phyloP scores from a whole-genome alignment of 352 stramenopile genomes.

The Globisporangium barbulae region DNA sequence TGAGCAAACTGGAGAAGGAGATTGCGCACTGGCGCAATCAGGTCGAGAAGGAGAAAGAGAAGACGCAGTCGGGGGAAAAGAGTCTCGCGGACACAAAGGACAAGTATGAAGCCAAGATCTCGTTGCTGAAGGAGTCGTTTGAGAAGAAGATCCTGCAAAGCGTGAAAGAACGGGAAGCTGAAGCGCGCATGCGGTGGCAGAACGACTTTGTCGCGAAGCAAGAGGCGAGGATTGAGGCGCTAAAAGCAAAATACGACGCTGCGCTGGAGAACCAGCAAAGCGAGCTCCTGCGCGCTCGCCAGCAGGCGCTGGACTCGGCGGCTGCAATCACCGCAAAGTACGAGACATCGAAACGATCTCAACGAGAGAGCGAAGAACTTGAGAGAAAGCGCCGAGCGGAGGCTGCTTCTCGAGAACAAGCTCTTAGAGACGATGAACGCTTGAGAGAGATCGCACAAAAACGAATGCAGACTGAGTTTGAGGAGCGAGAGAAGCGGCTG shows the following conservation, averaged over 20 bases:
- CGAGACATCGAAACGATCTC: constrained; percentile 34
- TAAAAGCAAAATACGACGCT: constrained; percentile 71
- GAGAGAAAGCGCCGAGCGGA: constrained; percentile 29
- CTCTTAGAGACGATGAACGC: constrained; percentile 39
- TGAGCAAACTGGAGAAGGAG: constrained; percentile 52
- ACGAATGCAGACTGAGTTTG: constrained; percentile 45
- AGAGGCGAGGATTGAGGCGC: constrained; percentile 58
- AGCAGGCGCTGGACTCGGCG: constrained; percentile 46
- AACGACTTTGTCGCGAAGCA: constrained; percentile 68
- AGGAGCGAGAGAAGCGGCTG: constrained; percentile 51
- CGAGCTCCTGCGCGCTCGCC: constrained; percentile 46
- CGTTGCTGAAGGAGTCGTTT: constrained; percentile 39
- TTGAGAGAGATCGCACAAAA: constrained; percentile 29
- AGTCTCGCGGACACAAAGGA: constrained; percentile 29
- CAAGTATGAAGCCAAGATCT: constrained; percentile 51
- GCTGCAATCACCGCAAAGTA: constrained; percentile 44
- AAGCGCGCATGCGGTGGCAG: constrained; percentile 60
- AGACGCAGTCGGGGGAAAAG: constrained; percentile 23
- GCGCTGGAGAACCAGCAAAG: constrained; percentile 54
- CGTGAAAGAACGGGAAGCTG: constrained; percentile 51
- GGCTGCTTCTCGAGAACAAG: constrained; percentile 28
- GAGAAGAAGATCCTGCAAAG: constrained; percentile 49
- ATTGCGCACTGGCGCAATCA: constrained; percentile 35
- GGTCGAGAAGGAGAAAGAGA: constrained; percentile 59
- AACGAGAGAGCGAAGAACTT: constrained; percentile 35